Conservation (phyloP, 2,329 filamentous ascomycete genomes). For the Colletotrichum spaethianum region DNA sequence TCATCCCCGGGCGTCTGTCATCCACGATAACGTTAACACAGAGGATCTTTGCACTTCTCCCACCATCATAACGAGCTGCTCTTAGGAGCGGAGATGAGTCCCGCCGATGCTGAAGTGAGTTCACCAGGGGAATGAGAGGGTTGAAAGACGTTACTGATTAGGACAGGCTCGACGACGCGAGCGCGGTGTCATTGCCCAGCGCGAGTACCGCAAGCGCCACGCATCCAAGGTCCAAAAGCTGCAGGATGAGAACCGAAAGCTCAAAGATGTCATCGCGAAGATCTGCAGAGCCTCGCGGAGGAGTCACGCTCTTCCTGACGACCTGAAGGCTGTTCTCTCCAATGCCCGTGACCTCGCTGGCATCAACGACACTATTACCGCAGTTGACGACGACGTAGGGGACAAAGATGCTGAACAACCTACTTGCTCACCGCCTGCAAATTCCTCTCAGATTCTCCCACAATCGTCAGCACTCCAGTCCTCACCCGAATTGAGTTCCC, state of each 20-base stretch:
- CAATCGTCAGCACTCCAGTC: background rate
- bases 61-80: background rate
- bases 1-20: too few relatives aligned
- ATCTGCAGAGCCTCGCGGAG: slow-evolving; percentile 18
- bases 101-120: slow-evolving; percentile 8
- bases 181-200: slow-evolving; percentile 43
- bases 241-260: slow-evolving; percentile 42
- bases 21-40: slow-evolving; percentile 5
- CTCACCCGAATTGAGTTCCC: rapidly evolving
- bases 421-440: background rate
- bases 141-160: slow-evolving; percentile 8
- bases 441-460: background rate
- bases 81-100: background rate
- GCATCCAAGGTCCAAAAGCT: slow-evolving; percentile 43
- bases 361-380: background rate
- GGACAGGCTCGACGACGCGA: slow-evolving; percentile 33
- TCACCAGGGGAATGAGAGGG: background rate
- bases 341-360: slow-evolving; percentile 21
- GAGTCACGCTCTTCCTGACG: background rate
- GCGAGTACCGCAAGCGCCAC: slow-evolving; percentile 45
- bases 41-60: background rate
- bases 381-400: background rate
- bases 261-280: slow-evolving; percentile 31
- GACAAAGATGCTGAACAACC: background rate
- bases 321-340: background rate